phyloP scores from a whole-genome alignment of 176 grass and related monocot species.

The Phoenix dactylifera region DNA sequence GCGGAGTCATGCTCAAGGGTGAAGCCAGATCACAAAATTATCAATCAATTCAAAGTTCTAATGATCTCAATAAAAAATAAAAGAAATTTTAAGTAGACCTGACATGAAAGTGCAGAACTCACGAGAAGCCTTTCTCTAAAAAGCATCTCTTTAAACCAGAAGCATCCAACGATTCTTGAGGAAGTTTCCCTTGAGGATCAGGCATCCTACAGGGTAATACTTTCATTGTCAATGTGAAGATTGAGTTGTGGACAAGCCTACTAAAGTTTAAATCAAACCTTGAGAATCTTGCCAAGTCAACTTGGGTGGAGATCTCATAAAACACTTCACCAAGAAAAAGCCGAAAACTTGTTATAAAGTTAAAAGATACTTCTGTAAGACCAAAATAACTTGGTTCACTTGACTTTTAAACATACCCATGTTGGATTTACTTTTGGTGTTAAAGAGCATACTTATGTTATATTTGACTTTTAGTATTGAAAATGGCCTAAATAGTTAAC shows the following conservation, averaged over 20 bases:
- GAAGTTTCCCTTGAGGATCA: slow-evolving; percentile 76
- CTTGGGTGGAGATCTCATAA: neutral
- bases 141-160: slow-evolving; percentile 58
- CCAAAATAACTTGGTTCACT: neutral
- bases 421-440: no score
- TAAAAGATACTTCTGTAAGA: neutral
- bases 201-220: slow-evolving; percentile 33
- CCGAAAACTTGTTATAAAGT: slow-evolving; percentile 1
- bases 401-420: no score
- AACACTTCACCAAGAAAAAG: neutral
- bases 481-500: no score
- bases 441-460: no score
- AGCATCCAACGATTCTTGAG: slow-evolving; percentile 77
- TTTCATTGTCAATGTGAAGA: slow-evolving; percentile 20
- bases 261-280: neutral
- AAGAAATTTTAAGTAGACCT: neutral
- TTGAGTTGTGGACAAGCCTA: neutral
- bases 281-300: neutral
- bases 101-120: slow-evolving; percentile 36
- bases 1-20: no score
- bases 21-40: no score
- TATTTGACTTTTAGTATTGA: no score
- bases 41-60: no score
- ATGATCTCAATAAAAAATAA: no score
- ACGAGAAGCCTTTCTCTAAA: slow-evolving; percentile 72